Evolutionary conservation across 1,284 basidiomycete species (phyloP).

Genomic region (Tilletia caries): DNA sequence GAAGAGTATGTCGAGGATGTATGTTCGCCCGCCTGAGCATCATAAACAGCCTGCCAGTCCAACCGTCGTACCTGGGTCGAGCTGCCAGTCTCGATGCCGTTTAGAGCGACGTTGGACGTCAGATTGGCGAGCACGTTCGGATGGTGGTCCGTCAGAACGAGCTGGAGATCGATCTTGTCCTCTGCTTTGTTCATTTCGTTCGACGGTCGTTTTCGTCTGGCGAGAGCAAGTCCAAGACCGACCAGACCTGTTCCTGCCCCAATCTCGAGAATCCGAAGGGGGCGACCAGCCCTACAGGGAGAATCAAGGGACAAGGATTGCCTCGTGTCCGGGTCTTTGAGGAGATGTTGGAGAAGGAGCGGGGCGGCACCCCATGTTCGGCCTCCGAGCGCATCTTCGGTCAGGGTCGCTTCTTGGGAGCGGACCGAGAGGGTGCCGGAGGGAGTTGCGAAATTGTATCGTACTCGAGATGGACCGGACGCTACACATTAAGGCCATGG

Average conservation of each 20-base stretch:
- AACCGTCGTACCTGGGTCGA: constrained; percentile 24
- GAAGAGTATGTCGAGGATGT: constrained; percentile 13
- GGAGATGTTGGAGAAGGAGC: constrained; percentile 33
- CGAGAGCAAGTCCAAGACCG: constrained; percentile 31
- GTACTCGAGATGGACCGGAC: constrained; percentile 7
- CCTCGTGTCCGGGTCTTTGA: constrained; percentile 20
- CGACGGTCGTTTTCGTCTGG: not conserved
- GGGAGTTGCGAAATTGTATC: not conserved
- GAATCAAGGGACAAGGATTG: not conserved
- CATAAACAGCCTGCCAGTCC: constrained; percentile 40
- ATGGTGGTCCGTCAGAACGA: constrained; percentile 41
- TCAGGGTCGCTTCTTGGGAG: constrained; percentile 34
- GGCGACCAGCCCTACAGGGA: not conserved
- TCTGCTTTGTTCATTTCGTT: not conserved
- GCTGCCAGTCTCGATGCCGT: constrained; percentile 15
- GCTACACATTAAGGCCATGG: constrained; percentile 12
- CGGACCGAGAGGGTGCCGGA: constrained; percentile 17
- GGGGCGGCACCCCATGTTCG: constrained; percentile 49
- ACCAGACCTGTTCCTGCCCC: constrained; percentile 49
- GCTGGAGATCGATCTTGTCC: not conserved
- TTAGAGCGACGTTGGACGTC: constrained; percentile 28
- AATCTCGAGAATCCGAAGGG: constrained; percentile 38
- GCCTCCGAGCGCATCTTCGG: constrained; percentile 42
- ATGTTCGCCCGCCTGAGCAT: constrained; percentile 10
- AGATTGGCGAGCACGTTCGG: constrained; percentile 42